These are phyloP conservation scores for Trichosanthes cucumerina DNA, from an alignment of 306 rosid species.

Conservation along the genomic window DNA sequence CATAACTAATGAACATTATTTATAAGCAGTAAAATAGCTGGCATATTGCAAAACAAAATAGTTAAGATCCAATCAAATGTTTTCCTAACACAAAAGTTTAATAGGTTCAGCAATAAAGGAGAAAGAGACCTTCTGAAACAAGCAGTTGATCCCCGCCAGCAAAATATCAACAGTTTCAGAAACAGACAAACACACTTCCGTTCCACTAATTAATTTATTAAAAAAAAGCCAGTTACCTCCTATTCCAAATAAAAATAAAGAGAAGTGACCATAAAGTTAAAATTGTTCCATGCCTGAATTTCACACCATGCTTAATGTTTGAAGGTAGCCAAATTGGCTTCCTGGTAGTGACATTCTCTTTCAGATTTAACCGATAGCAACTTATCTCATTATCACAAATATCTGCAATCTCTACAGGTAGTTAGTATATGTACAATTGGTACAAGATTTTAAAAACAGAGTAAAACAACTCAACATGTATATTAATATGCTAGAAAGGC, in stretches of 20 bases:
- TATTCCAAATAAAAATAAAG: not conserved
- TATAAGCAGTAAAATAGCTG: not conserved
- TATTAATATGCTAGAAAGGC: not conserved
- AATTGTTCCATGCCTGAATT: slow-evolving; percentile 55
- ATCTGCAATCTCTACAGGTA: slow-evolving; percentile 41
- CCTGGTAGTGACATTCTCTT: slow-evolving; percentile 41
- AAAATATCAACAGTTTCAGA: slow-evolving; percentile 38
- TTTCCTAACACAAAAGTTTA: slow-evolving; percentile 2
- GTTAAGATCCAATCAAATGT: not conserved
- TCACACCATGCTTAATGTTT: slow-evolving; percentile 51
- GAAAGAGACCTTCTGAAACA: slow-evolving; percentile 54
- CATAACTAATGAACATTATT: not conserved
- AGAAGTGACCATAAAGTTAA: not conserved
- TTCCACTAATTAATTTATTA: slow-evolving; percentile 44
- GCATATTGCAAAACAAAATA: not conserved
- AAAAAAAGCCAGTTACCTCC: not conserved
- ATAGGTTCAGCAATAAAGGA: slow-evolving; percentile 9
- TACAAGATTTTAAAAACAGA: not conserved
- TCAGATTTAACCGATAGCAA: slow-evolving; percentile 41
- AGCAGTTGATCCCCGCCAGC: slow-evolving; percentile 37
- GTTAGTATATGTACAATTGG: not conserved
- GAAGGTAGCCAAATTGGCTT: slow-evolving; percentile 46
- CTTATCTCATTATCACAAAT: slow-evolving; percentile 33
- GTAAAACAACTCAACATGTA: not conserved
- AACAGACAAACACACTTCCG: slow-evolving; percentile 54